phyloP scores from a whole-genome alignment of 1,284 basidiomycete species.

The Boletus hoseneyae region DNA sequence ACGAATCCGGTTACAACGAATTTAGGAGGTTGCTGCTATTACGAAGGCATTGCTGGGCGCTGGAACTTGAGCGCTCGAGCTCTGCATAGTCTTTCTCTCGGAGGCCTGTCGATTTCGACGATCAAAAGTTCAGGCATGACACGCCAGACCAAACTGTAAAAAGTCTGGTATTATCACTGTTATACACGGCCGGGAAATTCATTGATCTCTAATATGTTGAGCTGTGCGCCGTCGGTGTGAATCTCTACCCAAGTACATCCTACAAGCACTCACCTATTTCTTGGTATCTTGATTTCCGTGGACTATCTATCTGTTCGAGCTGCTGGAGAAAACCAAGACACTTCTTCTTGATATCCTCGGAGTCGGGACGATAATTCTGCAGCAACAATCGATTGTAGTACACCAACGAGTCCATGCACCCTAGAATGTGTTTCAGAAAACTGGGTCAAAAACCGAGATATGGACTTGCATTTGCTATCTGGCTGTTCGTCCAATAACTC shows the following conservation, averaged over 20 bases:
- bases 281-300: constrained; percentile 56
- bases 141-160: background rate
- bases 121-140: background rate
- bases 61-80: too few species aligned
- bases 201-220: constrained; percentile 16
- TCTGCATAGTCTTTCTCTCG: too few species aligned
- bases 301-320: constrained; percentile 57
- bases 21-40: too few species aligned
- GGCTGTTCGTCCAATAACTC: constrained; percentile 90
- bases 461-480: constrained; percentile 83
- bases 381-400: constrained; percentile 70
- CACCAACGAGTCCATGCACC: constrained; percentile 92
- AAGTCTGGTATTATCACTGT: background rate
- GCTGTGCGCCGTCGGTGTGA: constrained; percentile 13
- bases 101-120: too few species aligned
- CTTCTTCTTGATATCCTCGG: constrained; percentile 40
- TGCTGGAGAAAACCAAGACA: constrained; percentile 51
- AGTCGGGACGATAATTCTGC: constrained; percentile 39
- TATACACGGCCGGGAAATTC: constrained; percentile 2
- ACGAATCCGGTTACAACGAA: too few species aligned
- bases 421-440: constrained; percentile 39
- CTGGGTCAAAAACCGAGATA: background rate
- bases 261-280: constrained; percentile 51
- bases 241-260: background rate
- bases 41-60: too few species aligned